These are phyloP conservation scores for Casuarina glauca DNA, from an alignment of 306 rosid species.

Conservation along the genomic window DNA sequence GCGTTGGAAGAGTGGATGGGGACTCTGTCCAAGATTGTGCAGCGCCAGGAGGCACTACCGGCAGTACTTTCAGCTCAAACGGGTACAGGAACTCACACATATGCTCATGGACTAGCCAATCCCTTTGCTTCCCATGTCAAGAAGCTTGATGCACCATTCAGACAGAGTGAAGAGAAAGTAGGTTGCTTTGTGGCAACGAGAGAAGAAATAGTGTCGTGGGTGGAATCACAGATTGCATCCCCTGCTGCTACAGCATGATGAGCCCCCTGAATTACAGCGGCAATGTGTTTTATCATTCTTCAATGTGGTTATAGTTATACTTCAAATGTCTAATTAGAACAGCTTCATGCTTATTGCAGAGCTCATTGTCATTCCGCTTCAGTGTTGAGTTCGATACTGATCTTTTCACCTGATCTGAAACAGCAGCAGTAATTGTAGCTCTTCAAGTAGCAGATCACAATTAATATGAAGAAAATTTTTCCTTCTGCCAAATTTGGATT, in stretches of 20 bases:
- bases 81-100: slow-evolving; percentile 76
- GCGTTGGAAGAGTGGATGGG: slow-evolving; percentile 96
- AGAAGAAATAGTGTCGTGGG: slow-evolving; percentile 85
- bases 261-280: slow-evolving; percentile 13
- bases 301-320: not conserved
- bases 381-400: not conserved
- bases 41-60: slow-evolving; percentile 60
- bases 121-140: slow-evolving; percentile 77
- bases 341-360: not conserved
- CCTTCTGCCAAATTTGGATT: not conserved
- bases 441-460: not conserved
- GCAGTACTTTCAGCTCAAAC: slow-evolving; percentile 73
- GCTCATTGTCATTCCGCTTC: not conserved
- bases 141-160: slow-evolving; percentile 77
- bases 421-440: not conserved
- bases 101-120: slow-evolving; percentile 72
- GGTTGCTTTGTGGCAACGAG: slow-evolving; percentile 73
- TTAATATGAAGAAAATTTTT: not conserved
- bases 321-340: not conserved
- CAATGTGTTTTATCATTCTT: slow-evolving; percentile 4
- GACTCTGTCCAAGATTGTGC: slow-evolving; percentile 65
- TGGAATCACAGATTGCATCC: slow-evolving; percentile 45
- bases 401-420: not conserved
- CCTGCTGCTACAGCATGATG: slow-evolving; percentile 26
- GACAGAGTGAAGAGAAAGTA: slow-evolving; percentile 61